phyloP scores from a whole-genome alignment of 257 asterid species.

The Solanum megistacrolobum region DNA sequence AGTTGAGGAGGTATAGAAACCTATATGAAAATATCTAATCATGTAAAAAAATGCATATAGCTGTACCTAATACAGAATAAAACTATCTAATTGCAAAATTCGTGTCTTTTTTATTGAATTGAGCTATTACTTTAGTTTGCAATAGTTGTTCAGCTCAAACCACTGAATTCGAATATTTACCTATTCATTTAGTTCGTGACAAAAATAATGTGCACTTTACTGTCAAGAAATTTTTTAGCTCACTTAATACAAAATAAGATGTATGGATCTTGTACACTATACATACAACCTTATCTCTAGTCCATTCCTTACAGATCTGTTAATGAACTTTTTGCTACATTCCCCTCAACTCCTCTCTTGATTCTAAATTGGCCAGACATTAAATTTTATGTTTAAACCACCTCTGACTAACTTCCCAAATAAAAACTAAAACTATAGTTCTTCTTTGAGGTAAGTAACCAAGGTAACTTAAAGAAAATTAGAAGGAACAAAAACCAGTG shows the following conservation, averaged over 20 bases:
- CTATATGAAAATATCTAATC: not conserved
- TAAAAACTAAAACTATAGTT: not conserved
- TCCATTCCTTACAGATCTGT: not conserved
- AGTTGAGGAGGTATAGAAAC: conserved; percentile 66
- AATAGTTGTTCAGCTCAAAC: not conserved
- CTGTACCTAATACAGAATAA: not conserved
- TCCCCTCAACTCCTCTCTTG: not conserved
- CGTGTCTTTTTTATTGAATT: not conserved
- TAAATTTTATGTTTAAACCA: not conserved
- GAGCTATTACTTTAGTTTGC: not conserved
- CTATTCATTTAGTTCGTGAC: not conserved
- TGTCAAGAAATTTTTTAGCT: not conserved
- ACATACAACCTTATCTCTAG: not conserved
- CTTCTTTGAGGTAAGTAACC: not conserved
- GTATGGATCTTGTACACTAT: not conserved
- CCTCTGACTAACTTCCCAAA: not conserved
- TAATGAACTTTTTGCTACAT: not conserved
- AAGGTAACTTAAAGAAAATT: not conserved
- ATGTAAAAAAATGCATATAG: not conserved
- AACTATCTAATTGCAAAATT: not conserved
- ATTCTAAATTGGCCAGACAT: not conserved
- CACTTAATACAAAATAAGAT: not conserved
- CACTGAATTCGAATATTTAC: not conserved
- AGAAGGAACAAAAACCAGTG: not conserved
- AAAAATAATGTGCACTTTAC: not conserved